These are phyloP conservation scores for Parachaetomium inaequale DNA, from an alignment of 495 filamentous ascomycete genomes.

Conservation along the genomic window DNA sequence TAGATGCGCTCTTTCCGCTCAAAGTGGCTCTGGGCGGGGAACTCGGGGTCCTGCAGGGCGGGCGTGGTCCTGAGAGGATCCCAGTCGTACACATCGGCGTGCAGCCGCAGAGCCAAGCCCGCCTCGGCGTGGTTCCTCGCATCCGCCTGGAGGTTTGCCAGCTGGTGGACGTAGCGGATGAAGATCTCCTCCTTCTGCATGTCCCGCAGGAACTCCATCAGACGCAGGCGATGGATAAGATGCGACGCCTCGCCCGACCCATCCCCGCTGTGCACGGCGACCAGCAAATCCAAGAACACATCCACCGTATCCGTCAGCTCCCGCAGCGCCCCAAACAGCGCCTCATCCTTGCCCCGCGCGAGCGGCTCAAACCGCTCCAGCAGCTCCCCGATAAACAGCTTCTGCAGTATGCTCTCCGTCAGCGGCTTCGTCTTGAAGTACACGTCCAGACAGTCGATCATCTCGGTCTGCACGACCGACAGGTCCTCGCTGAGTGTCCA, in stretches of 20 bases:
- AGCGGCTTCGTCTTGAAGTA: slow-evolving; percentile 85
- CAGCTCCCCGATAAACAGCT: slow-evolving; percentile 86
- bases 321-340: slow-evolving; percentile 70
- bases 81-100: slow-evolving; percentile 93
- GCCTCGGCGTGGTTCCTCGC: slow-evolving; percentile 83
- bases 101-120: slow-evolving; percentile 81
- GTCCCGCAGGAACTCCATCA: slow-evolving; percentile 96
- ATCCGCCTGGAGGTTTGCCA: slow-evolving; percentile 72
- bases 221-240: slow-evolving; percentile 77
- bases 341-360: slow-evolving; percentile 61
- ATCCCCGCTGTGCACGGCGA: slow-evolving; percentile 84
- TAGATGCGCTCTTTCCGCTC: slow-evolving; percentile 91
- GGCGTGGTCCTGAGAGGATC: slow-evolving; percentile 66
- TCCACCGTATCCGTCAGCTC: slow-evolving; percentile 78
- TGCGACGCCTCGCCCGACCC: slow-evolving; percentile 70
- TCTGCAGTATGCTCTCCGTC: slow-evolving; percentile 84
- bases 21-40: slow-evolving; percentile 83
- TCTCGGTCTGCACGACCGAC: slow-evolving; percentile 87
- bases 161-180: slow-evolving; percentile 91
- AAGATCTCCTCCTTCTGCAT: slow-evolving; percentile 98
- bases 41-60: slow-evolving; percentile 65
- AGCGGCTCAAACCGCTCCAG: slow-evolving; percentile 74
- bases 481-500: slow-evolving; percentile 96
- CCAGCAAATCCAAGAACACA: slow-evolving; percentile 84
- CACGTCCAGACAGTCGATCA: slow-evolving; percentile 91